Evolutionary conservation across 2,329 filamentous ascomycete species (phyloP).

Genomic region (Penicillium concentricum): DNA sequence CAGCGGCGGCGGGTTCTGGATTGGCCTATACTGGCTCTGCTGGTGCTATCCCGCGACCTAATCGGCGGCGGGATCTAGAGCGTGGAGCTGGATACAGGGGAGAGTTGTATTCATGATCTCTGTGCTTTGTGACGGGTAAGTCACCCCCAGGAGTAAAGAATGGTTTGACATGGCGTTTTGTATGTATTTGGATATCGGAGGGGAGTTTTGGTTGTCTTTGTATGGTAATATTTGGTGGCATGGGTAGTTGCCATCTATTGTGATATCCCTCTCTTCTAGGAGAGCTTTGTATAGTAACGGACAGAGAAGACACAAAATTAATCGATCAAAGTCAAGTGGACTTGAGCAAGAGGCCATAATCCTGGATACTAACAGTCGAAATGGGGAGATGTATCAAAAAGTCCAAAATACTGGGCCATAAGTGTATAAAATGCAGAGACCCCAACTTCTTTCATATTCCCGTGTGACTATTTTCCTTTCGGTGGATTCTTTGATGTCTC

Average conservation of each 20-base stretch:
- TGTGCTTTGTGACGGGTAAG: background rate
- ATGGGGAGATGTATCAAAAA: background rate
- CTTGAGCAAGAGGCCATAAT: background rate
- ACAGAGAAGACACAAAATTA: conserved; percentile 6
- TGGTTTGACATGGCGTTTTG: conserved; percentile 1
- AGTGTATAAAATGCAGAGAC: background rate
- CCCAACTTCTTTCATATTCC: background rate
- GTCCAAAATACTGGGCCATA: no score
- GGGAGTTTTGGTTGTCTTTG: conserved; percentile 1
- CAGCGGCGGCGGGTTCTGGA: conserved; percentile 11
- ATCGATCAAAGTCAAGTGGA: background rate
- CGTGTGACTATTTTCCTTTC: background rate
- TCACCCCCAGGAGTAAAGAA: background rate
- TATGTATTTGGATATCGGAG: conserved; percentile 6
- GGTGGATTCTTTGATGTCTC: background rate
- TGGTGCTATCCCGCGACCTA: conserved; percentile 20
- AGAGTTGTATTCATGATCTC: conserved; percentile 36
- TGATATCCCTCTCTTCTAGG: conserved; percentile 20
- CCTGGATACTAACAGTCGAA: background rate
- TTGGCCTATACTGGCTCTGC: conserved; percentile 18
- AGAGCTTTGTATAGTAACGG: conserved; percentile 17
- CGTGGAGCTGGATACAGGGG: conserved; percentile 34
- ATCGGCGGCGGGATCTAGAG: conserved; percentile 38
- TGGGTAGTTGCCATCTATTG: conserved; percentile 8
- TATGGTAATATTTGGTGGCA: background rate